Base-by-base conservation (phyloP, 2,329 filamentous ascomycete species). In the Monilinia aucupariae region DNA sequence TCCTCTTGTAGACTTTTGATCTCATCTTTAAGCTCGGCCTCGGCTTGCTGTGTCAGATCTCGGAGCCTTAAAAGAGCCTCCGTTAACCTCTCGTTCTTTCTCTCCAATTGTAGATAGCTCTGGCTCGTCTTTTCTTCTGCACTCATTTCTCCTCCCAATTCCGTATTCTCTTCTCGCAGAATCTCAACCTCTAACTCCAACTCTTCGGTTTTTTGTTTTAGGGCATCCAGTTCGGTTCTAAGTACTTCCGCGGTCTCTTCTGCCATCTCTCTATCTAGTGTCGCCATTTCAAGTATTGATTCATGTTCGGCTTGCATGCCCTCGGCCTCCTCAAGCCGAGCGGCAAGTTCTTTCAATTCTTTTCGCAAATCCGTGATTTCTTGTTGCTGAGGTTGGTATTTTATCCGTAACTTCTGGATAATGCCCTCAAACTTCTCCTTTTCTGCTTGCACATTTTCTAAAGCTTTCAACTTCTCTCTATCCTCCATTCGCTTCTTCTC, bases 211-310 rank as follows among this genome's bases (percentile, higher is more conserved):
- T 87, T 91, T 64, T 84, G 78, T 71, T 91, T 90, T 60, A 96
- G 75, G 2, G 85, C 82, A 45, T 96, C 90, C 30, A 96, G 78
- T 72, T 99, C 92, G 1, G 84, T 82, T 74, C 92, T 94, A 58
- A 89, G 80, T 22, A 88, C 85, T 68, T 97, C 94, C 0, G 90
- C 88, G 50, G 87, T 91, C 76, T 97, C 93, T 75, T 99, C 92
- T 0, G 94, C 94, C 90, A 97, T 96, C 75, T 99, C 93, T 51
- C 91, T 86, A 73, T 99, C 94, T 32, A 99, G 79, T 0, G 90
- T 88, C 8, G 92, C 91, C 76, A 94, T 84, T 76, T 99, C 94
- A 71, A 97, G 78, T 8, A 89, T 85, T 4, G 87, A 84, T 37
- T 97, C 94, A 74, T 96, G 87, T 68, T 97, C 92, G 9, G 90